Base-by-base conservation (phyloP, 78 protist genomes). In the Dictyostelium citrinum region DNA sequence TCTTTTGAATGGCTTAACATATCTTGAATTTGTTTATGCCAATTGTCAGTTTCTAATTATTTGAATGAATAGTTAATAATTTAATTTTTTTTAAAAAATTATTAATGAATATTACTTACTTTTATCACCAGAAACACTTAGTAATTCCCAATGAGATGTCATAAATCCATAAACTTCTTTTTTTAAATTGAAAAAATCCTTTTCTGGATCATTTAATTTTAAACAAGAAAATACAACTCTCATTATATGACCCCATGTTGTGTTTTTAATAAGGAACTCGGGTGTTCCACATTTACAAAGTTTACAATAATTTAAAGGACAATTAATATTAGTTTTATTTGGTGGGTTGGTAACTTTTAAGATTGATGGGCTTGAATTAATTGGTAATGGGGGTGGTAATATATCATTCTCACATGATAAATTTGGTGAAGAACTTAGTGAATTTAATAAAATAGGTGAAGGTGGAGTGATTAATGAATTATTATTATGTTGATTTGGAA, bases 11-110 rank as follows among this genome's bases (percentile, higher is more conserved):
- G 92, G 22, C 92, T 86, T 17, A 86, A 41, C 92, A 86, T 86
- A 77, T 86, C 92, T 64, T 86, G 92, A 24, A 86, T 86, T 77
- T 86, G 92, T 64, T 86, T 86, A 22, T 77, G 78, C 92, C 92
- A 86, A 46, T 86, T 86, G 46, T 86, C 92, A 16, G 84, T 64
- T 27, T 70, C 90, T 82, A 16, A 39, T 29, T 2, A 17, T n/a
- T n/a, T n/a, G n/a, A n/a, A n/a, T n/a, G n/a, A n/a, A n/a, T n/a
- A n/a, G n/a, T n/a, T n/a, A n/a, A n/a, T n/a, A n/a, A n/a, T n/a
- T n/a, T n/a, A n/a, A n/a, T n/a, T n/a, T n/a, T n/a, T n/a, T n/a
- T n/a, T n/a, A n/a, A n/a, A n/a, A n/a, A n/a, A n/a, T n/a, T n/a
- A n/a, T n/a, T n/a, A n/a, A n/a, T n/a, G n/a, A n/a, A n/a, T n/a